Conservation (phyloP, 768 basidiomycete species). For the Suillus bovinus region DNA sequence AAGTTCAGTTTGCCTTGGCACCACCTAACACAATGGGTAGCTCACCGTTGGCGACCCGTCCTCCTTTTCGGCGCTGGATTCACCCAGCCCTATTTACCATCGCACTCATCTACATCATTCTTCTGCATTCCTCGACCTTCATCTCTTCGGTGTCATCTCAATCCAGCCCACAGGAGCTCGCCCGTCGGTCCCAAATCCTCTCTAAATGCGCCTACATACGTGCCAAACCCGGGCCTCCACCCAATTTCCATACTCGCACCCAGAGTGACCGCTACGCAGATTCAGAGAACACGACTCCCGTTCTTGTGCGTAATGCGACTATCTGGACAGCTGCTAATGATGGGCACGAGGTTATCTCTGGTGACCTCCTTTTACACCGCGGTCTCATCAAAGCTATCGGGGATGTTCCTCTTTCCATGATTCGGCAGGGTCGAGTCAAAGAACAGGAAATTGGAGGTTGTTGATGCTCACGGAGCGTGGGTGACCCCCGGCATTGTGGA, state of each 20-base stretch:
- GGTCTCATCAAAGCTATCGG: conserved; percentile 68
- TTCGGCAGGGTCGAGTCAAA: conserved; percentile 25
- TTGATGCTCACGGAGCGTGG: conserved; percentile 73
- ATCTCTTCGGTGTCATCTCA: neutral
- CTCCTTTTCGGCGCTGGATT: neutral
- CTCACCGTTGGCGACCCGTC: neutral
- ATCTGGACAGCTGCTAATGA: conserved; percentile 81
- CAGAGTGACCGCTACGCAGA: conserved; percentile 66
- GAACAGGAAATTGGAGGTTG: conserved; percentile 42
- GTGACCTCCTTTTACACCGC: conserved; percentile 69
- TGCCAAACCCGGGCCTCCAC: conserved; percentile 42
- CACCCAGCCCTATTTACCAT: neutral
- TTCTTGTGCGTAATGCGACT: conserved; percentile 70
- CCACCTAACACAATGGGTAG: neutral
- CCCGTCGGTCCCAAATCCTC: conserved; percentile 30
- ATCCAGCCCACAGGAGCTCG: conserved; percentile 10
- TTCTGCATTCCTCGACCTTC: neutral
- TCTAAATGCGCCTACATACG: conserved; percentile 46
- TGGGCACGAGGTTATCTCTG: conserved; percentile 63
- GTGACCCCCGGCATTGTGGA: conserved; percentile 69
- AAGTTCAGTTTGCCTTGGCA: neutral
- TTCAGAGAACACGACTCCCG: conserved; percentile 52
- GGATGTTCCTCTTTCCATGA: conserved; percentile 28
- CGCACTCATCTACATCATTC: neutral
- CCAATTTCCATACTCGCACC: conserved; percentile 47